phyloP scores from a whole-genome alignment of 768 basidiomycete genomes.

The Hericium alpestre region DNA sequence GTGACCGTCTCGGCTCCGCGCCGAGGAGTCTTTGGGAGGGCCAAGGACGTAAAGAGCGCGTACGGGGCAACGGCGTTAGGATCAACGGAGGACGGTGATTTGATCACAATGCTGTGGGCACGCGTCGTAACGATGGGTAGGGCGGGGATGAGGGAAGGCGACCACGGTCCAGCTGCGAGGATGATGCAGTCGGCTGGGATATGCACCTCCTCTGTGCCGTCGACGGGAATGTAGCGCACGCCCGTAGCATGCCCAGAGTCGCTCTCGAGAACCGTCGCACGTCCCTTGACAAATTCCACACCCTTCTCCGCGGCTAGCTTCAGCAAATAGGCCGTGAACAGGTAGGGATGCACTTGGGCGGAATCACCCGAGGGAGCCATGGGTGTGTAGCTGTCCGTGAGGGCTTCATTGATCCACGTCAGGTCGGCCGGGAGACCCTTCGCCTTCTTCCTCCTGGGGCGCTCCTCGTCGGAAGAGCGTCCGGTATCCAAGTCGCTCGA shows the following conservation, averaged over 20 bases:
- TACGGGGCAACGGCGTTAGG: conserved; percentile 51
- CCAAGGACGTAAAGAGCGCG: conserved; percentile 76
- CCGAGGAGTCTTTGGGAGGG: conserved; percentile 19
- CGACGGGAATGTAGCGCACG: conserved; percentile 28
- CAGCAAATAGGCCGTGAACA: conserved; percentile 65
- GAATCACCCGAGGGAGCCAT: conserved; percentile 49
- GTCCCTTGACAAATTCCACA: conserved; percentile 35
- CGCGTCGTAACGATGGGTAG: conserved; percentile 56
- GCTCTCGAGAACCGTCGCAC: conserved; percentile 36
- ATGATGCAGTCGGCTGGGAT: conserved; percentile 60
- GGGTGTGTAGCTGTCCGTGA: conserved; percentile 50
- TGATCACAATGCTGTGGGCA: conserved; percentile 65
- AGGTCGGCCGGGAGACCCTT: conserved; percentile 23
- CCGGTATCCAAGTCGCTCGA: conserved; percentile 49
- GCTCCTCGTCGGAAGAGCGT: not conserved
- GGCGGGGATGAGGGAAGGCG: conserved; percentile 44
- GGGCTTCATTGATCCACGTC: conserved; percentile 28
- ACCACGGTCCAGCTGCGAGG: conserved; percentile 84
- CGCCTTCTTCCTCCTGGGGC: not conserved
- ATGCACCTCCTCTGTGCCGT: conserved; percentile 18
- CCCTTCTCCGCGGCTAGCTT: conserved; percentile 49
- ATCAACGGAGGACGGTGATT: conserved; percentile 33
- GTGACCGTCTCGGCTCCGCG: conserved; percentile 18
- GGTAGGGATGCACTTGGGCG: conserved; percentile 69
- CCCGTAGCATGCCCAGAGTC: conserved; percentile 33